These are phyloP conservation scores for Marasmius tenuissimus DNA, from an alignment of 1,284 basidiomycete species.

Conservation along the genomic window DNA sequence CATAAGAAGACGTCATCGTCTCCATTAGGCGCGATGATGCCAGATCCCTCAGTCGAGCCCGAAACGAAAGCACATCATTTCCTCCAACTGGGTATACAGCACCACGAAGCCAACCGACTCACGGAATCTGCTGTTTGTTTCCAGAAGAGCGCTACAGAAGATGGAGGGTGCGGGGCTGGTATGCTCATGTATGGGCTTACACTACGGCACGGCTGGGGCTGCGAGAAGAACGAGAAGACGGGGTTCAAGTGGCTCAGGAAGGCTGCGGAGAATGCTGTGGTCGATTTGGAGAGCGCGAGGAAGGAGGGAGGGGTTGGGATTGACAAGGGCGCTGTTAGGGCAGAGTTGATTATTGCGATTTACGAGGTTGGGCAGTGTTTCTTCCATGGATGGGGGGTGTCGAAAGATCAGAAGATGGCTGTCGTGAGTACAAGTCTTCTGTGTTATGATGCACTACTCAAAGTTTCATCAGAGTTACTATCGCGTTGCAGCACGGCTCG, in stretches of 20 bases:
- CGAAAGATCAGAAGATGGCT: constrained; percentile 85
- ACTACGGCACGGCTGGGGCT: constrained; percentile 90
- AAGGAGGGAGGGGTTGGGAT: constrained; percentile 31
- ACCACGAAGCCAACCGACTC: constrained; percentile 80
- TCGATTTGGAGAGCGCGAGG: constrained; percentile 69
- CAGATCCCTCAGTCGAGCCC: constrained; percentile 2
- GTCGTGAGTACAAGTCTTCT: constrained; percentile 49
- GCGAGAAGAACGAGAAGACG: constrained; percentile 69
- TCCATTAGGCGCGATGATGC: constrained; percentile 11
- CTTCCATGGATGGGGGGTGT: constrained; percentile 88
- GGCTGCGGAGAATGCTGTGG: constrained; percentile 80
- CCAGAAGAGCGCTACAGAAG: constrained; percentile 73
- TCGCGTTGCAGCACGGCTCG: constrained; percentile 78
- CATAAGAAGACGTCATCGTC: constrained; percentile 9
- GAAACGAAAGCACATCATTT: constrained; percentile 50
- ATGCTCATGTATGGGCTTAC: constrained; percentile 93
- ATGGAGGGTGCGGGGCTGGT: constrained; percentile 83
- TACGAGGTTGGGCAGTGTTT: constrained; percentile 94
- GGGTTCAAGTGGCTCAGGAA: constrained; percentile 84
- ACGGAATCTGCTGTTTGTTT: constrained; percentile 76
- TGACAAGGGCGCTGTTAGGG: constrained; percentile 36
- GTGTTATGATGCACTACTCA: constrained; percentile 10
- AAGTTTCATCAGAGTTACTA: constrained; percentile 70
- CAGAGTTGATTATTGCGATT: constrained; percentile 84
- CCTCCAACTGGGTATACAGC: constrained; percentile 76